Evolutionary conservation across 2,329 filamentous ascomycete genomes (phyloP).

Genomic region (Fusarium sp.): DNA sequence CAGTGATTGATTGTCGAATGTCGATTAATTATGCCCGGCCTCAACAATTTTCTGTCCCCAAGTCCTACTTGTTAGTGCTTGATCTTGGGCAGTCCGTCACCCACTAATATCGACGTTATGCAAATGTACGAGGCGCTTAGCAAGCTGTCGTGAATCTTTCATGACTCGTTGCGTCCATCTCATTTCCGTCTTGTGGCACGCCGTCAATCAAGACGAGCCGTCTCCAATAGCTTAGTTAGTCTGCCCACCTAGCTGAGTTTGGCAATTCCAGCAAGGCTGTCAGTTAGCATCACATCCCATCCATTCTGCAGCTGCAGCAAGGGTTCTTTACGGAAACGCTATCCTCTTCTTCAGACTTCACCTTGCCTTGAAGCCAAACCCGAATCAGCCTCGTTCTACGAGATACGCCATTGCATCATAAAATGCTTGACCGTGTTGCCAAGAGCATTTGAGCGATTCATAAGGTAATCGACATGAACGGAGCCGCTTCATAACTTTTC

Average conservation of each 20-base stretch:
- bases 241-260: slow-evolving; percentile 5
- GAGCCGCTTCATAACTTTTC: slow-evolving; percentile 7
- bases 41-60: not conserved
- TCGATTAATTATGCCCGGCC: not conserved
- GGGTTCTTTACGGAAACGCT: not conserved
- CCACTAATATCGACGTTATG: slow-evolving; percentile 26
- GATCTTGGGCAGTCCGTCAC: slow-evolving; percentile 24
- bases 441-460: not conserved
- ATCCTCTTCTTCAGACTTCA: not conserved
- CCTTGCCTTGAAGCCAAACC: not conserved
- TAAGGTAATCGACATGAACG: not conserved
- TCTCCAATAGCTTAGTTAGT: slow-evolving; percentile 28
- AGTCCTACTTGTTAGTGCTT: slow-evolving; percentile 26
- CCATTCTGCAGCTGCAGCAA: not conserved
- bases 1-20: not conserved
- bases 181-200: slow-evolving; percentile 32
- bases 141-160: slow-evolving; percentile 28
- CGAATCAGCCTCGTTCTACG: not conserved
- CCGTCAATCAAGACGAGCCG: slow-evolving; percentile 13
- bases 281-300: not conserved
- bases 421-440: not conserved
- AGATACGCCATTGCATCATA: slow-evolving; percentile 4
- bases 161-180: slow-evolving; percentile 36
- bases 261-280: slow-evolving; percentile 21
- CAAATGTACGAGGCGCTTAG: slow-evolving; percentile 25